phyloP scores from a whole-genome alignment of 2,329 filamentous ascomycete genomes.

The Beauveria rudraprayagi region DNA sequence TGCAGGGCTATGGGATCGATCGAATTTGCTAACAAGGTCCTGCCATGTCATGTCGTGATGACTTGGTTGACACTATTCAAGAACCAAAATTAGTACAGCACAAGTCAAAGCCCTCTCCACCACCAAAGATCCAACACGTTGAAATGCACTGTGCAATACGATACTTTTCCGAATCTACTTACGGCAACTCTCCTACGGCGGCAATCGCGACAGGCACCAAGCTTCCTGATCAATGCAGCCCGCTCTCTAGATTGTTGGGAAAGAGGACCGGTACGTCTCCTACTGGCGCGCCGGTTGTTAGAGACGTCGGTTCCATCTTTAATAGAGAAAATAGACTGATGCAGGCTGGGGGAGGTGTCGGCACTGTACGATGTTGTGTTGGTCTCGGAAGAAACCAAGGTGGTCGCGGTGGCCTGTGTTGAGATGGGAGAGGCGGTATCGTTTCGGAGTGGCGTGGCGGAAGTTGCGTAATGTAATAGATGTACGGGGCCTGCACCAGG shows the following conservation, averaged over 20 bases:
- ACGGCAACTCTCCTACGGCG: constrained; percentile 50
- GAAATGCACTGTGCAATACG: background rate
- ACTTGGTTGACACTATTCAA: constrained; percentile 45
- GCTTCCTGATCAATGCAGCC: constrained; percentile 50
- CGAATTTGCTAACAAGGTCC: constrained; percentile 47
- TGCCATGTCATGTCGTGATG: constrained; percentile 56
- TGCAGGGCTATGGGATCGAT: constrained; percentile 42
- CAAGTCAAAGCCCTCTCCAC: background rate
- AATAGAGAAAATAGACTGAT: constrained; percentile 47
- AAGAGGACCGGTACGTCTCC: constrained; percentile 51
- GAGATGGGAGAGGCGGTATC: constrained; percentile 47
- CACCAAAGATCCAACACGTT: background rate
- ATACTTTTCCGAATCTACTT: constrained; percentile 26
- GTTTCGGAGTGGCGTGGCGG: constrained; percentile 22
- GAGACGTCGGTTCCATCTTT: constrained; percentile 47
- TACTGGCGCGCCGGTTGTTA: constrained; percentile 46
- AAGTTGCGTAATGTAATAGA: constrained; percentile 20
- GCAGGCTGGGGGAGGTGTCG: constrained; percentile 42
- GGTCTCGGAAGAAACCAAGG: constrained; percentile 27
- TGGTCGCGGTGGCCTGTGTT: constrained; percentile 34
- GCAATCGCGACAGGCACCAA: constrained; percentile 50
- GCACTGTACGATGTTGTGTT: constrained; percentile 18
- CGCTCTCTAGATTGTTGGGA: constrained; percentile 51
- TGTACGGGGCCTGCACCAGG: constrained; percentile 21
- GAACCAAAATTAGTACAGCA: constrained; percentile 5